A percentile compares a stretch with the other conserved stretches of the same genome.
These are phyloP conservation scores for Bipolaris gigantea DNA, from an alignment of 2,329 filamentous ascomycete species.

Conservation along the genomic window DNA sequence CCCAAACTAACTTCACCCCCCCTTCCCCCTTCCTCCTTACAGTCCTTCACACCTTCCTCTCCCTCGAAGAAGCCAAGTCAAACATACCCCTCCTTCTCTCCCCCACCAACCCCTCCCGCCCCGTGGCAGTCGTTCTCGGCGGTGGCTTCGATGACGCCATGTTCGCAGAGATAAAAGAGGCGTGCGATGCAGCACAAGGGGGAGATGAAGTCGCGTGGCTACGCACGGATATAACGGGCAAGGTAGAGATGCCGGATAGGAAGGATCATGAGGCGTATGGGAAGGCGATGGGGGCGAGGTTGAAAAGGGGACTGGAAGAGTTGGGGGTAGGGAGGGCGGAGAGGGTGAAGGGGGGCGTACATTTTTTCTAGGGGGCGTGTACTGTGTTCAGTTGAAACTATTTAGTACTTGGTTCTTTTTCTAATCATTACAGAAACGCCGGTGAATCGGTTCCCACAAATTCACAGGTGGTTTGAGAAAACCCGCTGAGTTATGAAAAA, in stretches of 20 bases:
- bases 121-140: background rate
- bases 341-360: slow-evolving; percentile 4
- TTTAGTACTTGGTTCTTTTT: background rate
- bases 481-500: background rate
- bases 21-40: background rate
- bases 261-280: slow-evolving; percentile 13
- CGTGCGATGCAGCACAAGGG: slow-evolving; percentile 1
- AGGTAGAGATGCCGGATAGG: slow-evolving; percentile 3
- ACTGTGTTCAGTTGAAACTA: background rate
- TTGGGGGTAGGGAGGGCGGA: slow-evolving; percentile 7
- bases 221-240: slow-evolving; percentile 1
- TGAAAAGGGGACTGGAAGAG: slow-evolving; percentile 12
- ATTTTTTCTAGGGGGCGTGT: background rate
- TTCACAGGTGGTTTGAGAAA: background rate
- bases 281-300: background rate
- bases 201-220: slow-evolving; percentile 13
- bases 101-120: background rate
- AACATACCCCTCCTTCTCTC: slow-evolving; percentile 12
- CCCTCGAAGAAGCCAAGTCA: slow-evolving; percentile 6
- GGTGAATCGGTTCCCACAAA: too few relatives aligned
- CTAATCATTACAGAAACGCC: too few relatives aligned
- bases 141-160: slow-evolving; percentile 1
- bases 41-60: slow-evolving; percentile 19
- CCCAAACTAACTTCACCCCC: too few relatives aligned
- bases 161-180: background rate